Evolutionary conservation across 2,329 filamentous ascomycete genomes (phyloP), one percentile per base, ranked within the genome.

Genomic region (Pseudophaeomoniella oleicola): DNA sequence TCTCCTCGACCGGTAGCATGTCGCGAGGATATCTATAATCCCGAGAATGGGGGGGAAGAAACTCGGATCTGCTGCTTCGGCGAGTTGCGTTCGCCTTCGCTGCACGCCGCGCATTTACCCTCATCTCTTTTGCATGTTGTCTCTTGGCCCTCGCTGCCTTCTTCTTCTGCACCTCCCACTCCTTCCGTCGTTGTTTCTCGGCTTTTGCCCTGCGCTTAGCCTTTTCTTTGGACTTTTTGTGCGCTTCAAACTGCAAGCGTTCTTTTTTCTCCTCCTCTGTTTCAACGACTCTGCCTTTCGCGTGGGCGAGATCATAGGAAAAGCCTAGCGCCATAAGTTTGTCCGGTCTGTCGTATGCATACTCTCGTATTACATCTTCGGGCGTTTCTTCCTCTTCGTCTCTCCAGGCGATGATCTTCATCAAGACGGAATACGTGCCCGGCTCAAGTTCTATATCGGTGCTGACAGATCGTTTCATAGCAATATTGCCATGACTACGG

Each of bases 391-490:
- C 58, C 16, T 66, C 52, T 3, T 55, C 49, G 6, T 58, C 49
- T n/a, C 78, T 71, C 13, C 67, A 69, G 2, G 81, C 81, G 5
- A 77, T 75, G 39, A 90, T 69, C 51, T 82, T 85, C 54, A 88
- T 70, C 15, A 84, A 66, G 3, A 92, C 73, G 4, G 72, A 74
- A 56, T 92, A 92, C 31, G 71, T 74, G 9, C 84, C 84, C 0
- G 78, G 70, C 14, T 82, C 75, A 16, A 92, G 71, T 22, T 78
- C 67, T 5, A 90, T 66, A 53, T 90, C 84, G 1, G 81, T 76
- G 35, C 79, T 86, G 29, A 86, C 78, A 1, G 79, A 82, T 4
- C 84, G 75, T 15, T 66, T 74, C 71, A 85, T 82, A 54, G 63
- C 64, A 41, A 71, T 69, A 19, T 63, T 67, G 5, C 58, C 64